Conservation (phyloP, 148 eudicot species). For the Chenopodium suecicum region DNA sequence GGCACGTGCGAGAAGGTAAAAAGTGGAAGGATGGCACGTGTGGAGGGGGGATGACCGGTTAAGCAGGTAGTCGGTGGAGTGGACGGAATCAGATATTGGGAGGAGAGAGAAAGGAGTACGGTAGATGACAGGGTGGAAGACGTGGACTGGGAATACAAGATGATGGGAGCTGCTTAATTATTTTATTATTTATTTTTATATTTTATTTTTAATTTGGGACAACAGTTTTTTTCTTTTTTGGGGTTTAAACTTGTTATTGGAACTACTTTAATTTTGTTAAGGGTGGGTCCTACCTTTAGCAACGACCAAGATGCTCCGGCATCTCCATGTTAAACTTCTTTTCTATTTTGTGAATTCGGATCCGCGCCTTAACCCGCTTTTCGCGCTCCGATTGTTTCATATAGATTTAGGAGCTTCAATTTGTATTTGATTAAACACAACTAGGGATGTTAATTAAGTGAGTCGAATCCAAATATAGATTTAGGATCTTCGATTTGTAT, state of each 20-base stretch:
- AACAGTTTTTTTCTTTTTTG: neutral
- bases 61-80: conserved; percentile 28
- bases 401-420: too few species aligned
- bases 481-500: too few species aligned
- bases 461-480: too few species aligned
- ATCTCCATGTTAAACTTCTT: neutral
- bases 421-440: too few species aligned
- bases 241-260: neutral
- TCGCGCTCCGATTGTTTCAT: neutral
- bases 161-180: neutral
- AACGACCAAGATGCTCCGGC: conserved; percentile 30
- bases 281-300: conserved; percentile 11
- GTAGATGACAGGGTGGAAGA: conserved; percentile 38
- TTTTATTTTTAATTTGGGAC: too few species aligned
- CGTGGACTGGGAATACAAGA: conserved; percentile 27
- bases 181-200: neutral
- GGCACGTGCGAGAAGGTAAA: conserved; percentile 33
- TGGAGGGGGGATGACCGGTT: conserved; percentile 19
- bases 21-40: conserved; percentile 35
- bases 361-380: neutral
- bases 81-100: conserved; percentile 38
- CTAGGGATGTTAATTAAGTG: too few species aligned
- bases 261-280: neutral
- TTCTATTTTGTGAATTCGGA: neutral
- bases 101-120: conserved; percentile 24